These are phyloP conservation scores for Cordyceps pruinosa DNA, from an alignment of 2,329 filamentous ascomycete species.

Conservation along the genomic window DNA sequence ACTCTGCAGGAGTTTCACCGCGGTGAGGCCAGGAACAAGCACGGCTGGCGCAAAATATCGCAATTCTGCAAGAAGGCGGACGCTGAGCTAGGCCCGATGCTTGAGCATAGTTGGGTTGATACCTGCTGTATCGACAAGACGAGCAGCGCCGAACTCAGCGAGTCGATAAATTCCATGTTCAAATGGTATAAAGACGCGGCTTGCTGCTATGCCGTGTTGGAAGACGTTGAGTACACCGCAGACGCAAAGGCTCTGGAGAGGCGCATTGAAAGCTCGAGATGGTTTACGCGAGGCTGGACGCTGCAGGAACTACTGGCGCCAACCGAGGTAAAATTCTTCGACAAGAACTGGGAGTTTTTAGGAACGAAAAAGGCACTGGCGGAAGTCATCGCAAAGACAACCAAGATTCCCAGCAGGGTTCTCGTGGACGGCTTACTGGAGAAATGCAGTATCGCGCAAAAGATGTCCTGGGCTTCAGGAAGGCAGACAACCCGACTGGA, in stretches of 20 bases:
- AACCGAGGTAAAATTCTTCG: constrained; percentile 18
- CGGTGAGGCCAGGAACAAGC: too few species aligned
- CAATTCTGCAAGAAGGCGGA: too few species aligned
- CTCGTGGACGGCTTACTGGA: neutral
- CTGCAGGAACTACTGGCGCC: constrained; percentile 22
- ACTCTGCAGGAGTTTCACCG: too few species aligned
- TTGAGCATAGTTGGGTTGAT: too few species aligned
- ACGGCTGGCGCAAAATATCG: too few species aligned
- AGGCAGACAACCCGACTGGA: constrained; percentile 18
- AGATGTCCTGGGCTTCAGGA: constrained; percentile 15
- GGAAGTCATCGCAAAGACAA: too few species aligned
- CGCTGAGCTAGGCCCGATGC: too few species aligned
- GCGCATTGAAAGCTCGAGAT: constrained; percentile 16
- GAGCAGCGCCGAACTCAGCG: constrained; percentile 20
- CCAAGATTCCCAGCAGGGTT: constrained; percentile 11
- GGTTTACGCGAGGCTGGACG: constrained; percentile 16
- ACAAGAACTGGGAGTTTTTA: constrained; percentile 17
- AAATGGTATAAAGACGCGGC: neutral
- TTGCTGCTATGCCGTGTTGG: neutral
- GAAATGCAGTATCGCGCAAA: neutral
- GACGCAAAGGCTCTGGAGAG: constrained; percentile 9
- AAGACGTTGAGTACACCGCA: neutral
- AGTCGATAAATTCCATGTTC: constrained; percentile 18
- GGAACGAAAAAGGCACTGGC: constrained; percentile 18
- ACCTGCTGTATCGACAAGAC: constrained; percentile 23